These are phyloP conservation scores for Hylodesmum podocarpum DNA, from an alignment of 306 rosid genomes.

Conservation along the genomic window DNA sequence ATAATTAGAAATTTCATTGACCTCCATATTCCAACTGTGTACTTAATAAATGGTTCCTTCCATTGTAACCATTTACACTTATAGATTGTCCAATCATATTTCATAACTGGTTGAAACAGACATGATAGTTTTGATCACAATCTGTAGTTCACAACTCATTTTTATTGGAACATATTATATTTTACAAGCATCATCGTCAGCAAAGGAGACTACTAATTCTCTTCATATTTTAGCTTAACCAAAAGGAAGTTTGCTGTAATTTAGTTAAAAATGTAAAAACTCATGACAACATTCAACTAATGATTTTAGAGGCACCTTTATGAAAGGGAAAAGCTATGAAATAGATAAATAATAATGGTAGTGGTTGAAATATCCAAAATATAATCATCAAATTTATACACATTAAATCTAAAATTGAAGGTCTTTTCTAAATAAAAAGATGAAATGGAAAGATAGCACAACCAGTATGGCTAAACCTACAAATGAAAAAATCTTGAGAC, in stretches of 20 bases:
- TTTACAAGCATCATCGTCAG: not conserved
- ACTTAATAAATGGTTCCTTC: too few species aligned
- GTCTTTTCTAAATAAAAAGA: slow-evolving; percentile 16
- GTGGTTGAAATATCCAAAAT: not conserved
- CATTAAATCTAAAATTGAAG: not conserved
- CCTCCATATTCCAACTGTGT: too few species aligned
- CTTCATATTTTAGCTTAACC: not conserved
- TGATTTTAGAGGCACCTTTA: not conserved
- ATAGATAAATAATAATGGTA: not conserved
- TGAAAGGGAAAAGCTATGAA: not conserved
- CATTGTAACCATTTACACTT: too few species aligned
- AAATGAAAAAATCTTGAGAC: slow-evolving; percentile 20
- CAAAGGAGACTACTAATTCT: not conserved
- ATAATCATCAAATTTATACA: slow-evolving; percentile 3
- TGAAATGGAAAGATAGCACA: slow-evolving; percentile 1
- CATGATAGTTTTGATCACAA: too few species aligned
- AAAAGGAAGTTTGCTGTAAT: not conserved
- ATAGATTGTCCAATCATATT: too few species aligned
- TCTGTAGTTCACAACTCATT: too few species aligned
- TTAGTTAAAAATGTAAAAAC: not conserved
- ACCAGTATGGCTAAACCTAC: slow-evolving; percentile 2
- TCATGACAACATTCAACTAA: not conserved
- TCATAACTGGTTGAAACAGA: too few species aligned
- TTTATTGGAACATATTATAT: not conserved
- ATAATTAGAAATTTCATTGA: too few species aligned